phyloP scores from a whole-genome alignment of 805 yeast species.

The Kazachstania taianensis region DNA sequence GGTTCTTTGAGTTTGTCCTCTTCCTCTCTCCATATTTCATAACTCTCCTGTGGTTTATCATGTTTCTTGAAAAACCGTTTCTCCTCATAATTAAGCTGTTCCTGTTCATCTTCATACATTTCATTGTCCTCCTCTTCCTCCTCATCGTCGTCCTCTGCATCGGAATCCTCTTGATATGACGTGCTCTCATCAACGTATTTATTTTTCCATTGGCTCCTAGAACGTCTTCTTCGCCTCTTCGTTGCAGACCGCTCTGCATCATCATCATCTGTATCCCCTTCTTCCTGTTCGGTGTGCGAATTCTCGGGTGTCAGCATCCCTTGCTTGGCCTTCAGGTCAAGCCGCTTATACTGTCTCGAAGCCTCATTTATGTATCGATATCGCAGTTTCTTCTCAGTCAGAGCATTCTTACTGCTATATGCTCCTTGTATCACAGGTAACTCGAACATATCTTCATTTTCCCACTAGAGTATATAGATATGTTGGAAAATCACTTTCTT shows the following conservation, averaged over 20 bases:
- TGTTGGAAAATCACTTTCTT: too few relatives aligned
- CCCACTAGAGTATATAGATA: too few relatives aligned
- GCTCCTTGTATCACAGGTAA: conserved; percentile 11
- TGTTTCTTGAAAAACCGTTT: conserved; percentile 19
- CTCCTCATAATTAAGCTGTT: conserved; percentile 14
- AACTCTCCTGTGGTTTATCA: conserved; percentile 25
- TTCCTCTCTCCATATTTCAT: conserved; percentile 23
- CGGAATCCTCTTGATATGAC: conserved; percentile 9
- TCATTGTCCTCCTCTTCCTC: conserved; percentile 7
- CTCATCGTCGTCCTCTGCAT: conserved; percentile 2
- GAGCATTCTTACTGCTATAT: conserved; percentile 9
- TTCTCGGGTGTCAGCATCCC: conserved; percentile 18
- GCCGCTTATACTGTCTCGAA: conserved; percentile 11
- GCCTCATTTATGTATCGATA: conserved; percentile 21
- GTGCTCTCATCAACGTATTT: conserved; percentile 18
- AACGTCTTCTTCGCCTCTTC: conserved; percentile 8
- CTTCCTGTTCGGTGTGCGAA: conserved; percentile 20
- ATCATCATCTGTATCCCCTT: conserved; percentile 8
- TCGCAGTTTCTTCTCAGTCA: conserved; percentile 19
- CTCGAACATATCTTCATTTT: too few relatives aligned
- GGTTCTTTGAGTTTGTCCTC: conserved; percentile 9
- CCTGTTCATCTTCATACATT: conserved; percentile 4
- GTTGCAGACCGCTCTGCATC: too few relatives aligned
- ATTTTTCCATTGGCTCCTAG: conserved; percentile 15
- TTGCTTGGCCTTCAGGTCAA: conserved; percentile 1